Percentiles rank a stretch among this genome's conserved stretches.
Evolutionary conservation across 1,139 yeast species (phyloP).

Genomic region (Candida freyschussii): DNA sequence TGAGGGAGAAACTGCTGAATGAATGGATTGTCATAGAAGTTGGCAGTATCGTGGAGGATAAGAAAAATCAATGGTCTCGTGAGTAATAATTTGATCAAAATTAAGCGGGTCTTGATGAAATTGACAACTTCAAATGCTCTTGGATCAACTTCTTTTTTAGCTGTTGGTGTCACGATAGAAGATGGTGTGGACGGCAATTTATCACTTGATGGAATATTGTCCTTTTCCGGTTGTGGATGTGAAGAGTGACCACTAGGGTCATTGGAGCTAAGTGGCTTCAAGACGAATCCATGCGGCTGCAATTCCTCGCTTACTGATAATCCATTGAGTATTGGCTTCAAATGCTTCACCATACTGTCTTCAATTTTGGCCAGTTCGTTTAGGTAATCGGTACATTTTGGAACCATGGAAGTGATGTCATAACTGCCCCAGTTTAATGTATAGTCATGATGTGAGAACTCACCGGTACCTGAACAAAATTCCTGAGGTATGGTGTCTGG

Average conservation of each 20-base stretch:
- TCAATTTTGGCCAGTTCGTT: constrained; percentile 21
- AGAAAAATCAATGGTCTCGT: constrained; percentile 20
- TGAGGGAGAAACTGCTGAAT: constrained; percentile 17
- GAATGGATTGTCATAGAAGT: constrained; percentile 16
- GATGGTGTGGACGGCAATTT: constrained; percentile 7
- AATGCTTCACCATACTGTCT: constrained; percentile 13
- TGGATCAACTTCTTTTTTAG: too few relatives aligned
- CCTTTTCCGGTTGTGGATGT: background rate
- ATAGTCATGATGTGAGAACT: constrained; percentile 14
- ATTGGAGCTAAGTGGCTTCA: constrained; percentile 8
- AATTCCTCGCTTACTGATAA: constrained; percentile 9
- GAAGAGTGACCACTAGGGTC: background rate
- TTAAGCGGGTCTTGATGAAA: constrained; percentile 21
- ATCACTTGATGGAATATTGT: background rate
- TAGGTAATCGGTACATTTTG: constrained; percentile 10
- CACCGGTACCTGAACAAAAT: constrained; percentile 7
- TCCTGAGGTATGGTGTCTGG: constrained; percentile 10
- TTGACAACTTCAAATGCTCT: constrained; percentile 20
- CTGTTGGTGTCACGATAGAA: constrained; percentile 4
- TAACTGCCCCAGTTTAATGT: constrained; percentile 18
- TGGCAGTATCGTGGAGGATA: constrained; percentile 13
- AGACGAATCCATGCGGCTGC: constrained; percentile 22
- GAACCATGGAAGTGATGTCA: constrained; percentile 10
- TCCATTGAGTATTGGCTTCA: constrained; percentile 14
- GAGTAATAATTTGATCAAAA: constrained; percentile 17